Base-by-base conservation (phyloP, 1,284 basidiomycete species). In the Sanghuangporus baumii region DNA sequence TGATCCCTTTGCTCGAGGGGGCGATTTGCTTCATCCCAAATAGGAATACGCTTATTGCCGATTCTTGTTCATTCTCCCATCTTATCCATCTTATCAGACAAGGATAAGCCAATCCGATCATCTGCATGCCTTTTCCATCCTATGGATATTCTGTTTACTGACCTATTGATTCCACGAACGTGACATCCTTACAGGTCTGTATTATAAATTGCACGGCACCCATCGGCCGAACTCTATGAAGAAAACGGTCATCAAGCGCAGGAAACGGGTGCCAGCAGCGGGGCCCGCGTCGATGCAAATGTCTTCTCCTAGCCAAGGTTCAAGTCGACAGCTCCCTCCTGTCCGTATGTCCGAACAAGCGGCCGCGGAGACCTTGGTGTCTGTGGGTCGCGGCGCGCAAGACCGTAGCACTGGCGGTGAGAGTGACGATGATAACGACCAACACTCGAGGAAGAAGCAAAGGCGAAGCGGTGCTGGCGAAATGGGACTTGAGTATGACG, bases 221-320 rank as follows among this genome's bases (percentile, higher is more conserved):
- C 95, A 98, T 70, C 88, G 96, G 50, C 96, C 96, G 38, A 96
- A 96, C 66, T 94, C 94, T 63, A 96, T 99, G 94, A 98, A 97
- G 78, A 98, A 98, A 81, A 92, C 93, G 2, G 94, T 98, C 69
- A 99, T 99, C 81, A 99, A 99, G 79, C 87, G 96, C 41, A 83
- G 96, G 66, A 98, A 98, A 78, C 89, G 96, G 68, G 94, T 98
- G 36, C 93, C 95, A 55, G 94, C 93, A 46, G 88, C 84, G 60
- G 74, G 71, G 62, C 71, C 74, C 55, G 69, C 69, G 67, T 18
- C 52, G 16, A 68, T 80, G 74, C 56, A 59, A 41, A 62, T 62
- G 60, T 50, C 56, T 6, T 59, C 58, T 6, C 59, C 57, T 31
- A 59, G 54, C 31, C 65, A 60, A 61, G 37, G 67, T 65, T 48